phyloP scores from a whole-genome alignment of 768 basidiomycete genomes.

The Phaeotremella fagi region DNA sequence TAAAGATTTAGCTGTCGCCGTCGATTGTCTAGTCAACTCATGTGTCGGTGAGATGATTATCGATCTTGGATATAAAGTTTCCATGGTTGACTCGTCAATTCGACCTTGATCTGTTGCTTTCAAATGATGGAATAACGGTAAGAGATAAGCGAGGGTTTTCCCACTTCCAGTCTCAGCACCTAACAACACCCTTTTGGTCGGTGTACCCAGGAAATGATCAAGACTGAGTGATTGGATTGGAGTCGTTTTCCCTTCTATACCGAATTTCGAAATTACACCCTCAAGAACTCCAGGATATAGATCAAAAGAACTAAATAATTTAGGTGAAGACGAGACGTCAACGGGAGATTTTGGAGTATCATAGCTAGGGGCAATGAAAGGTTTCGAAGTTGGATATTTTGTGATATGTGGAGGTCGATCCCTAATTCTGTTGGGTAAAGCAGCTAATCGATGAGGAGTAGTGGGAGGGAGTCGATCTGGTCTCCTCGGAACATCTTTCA shows the following conservation, averaged over 20 bases:
- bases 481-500: neutral
- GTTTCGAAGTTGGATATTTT: slow-evolving; percentile 13
- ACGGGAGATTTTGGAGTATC: slow-evolving; percentile 8
- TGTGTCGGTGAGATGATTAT: slow-evolving; percentile 83
- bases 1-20: slow-evolving; percentile 67
- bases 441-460: slow-evolving; percentile 4
- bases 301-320: slow-evolving; percentile 62
- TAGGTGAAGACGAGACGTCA: slow-evolving; percentile 4
- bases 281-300: slow-evolving; percentile 62
- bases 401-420: neutral
- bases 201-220: slow-evolving; percentile 4
- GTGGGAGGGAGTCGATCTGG: neutral
- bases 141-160: slow-evolving; percentile 83
- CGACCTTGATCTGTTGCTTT: slow-evolving; percentile 58
- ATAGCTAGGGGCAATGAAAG: slow-evolving; percentile 12
- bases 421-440: neutral
- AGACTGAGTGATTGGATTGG: slow-evolving; percentile 54
- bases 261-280: slow-evolving; percentile 59
- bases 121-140: slow-evolving; percentile 73
- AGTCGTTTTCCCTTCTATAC: slow-evolving; percentile 59
- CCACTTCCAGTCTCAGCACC: slow-evolving; percentile 89
- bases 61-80: slow-evolving; percentile 64
- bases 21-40: slow-evolving; percentile 76
- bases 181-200: slow-evolving; percentile 53
- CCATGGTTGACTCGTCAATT: slow-evolving; percentile 2